phyloP scores from a whole-genome alignment of 2,329 filamentous ascomycete genomes.

The Aspergillus spinulosporus region DNA sequence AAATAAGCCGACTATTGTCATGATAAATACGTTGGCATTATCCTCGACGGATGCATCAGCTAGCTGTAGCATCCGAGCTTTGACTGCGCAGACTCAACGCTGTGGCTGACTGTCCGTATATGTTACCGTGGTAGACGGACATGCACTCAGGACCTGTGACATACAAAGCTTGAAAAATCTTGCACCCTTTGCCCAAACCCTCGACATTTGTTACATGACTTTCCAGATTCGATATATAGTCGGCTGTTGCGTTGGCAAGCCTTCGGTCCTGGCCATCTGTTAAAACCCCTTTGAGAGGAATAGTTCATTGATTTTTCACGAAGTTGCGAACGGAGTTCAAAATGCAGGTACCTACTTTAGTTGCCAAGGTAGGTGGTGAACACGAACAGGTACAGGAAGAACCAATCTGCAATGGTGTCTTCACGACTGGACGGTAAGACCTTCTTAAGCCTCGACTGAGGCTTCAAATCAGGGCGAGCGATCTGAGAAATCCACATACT shows the following conservation, averaged over 20 bases:
- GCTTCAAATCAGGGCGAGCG: slow-evolving; percentile 7
- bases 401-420: slow-evolving; percentile 6
- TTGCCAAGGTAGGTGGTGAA: slow-evolving; percentile 17
- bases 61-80: slow-evolving; percentile 18
- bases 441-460: slow-evolving; percentile 13
- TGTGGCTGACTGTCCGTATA: slow-evolving; percentile 17
- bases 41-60: slow-evolving; percentile 25
- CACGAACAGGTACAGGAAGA: slow-evolving; percentile 14
- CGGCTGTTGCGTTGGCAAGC: slow-evolving; percentile 5
- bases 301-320: slow-evolving; percentile 8
- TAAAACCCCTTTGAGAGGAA: not conserved
- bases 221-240: slow-evolving; percentile 16
- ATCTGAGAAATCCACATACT: slow-evolving; percentile 24
- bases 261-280: slow-evolving; percentile 3
- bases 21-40: slow-evolving; percentile 22
- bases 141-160: not conserved
- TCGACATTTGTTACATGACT: slow-evolving; percentile 18
- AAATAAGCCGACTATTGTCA: slow-evolving; percentile 30
- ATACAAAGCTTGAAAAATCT: slow-evolving; percentile 21
- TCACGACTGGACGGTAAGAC: not conserved
- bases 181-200: slow-evolving; percentile 19
- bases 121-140: not conserved
- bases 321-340: slow-evolving; percentile 15
- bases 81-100: slow-evolving; percentile 18
- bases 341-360: slow-evolving; percentile 20